Base-by-base conservation (phyloP, 2,329 filamentous ascomycete genomes). In the Beauveria sp. region DNA sequence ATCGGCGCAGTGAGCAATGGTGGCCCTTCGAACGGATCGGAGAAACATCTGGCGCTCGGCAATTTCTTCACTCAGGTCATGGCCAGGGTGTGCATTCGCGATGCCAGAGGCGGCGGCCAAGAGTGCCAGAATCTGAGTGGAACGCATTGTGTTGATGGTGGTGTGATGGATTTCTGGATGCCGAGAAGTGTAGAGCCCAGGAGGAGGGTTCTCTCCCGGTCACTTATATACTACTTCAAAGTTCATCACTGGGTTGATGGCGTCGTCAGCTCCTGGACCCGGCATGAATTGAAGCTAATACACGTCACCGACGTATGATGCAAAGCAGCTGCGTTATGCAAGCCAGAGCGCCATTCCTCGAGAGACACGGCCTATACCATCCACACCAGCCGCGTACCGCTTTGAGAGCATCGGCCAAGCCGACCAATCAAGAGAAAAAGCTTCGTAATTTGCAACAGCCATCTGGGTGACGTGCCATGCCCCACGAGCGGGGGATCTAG, bases 31-130 rank as follows among this genome's bases (percentile, higher is more conserved):
- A 30, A 67, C 64, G 0, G 70, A 71, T 63, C 69, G 68, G 58
- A 71, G 69, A 65, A 78, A 82, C 0, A 75, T 70, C 30, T 77
- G 78, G 42, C 80, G 79, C 70, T 81, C 78, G 12, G 74, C 74
- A 38, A 78, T 75, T 69, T 83, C 81, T 10, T 79, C 71, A 49
- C 71, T 70, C 45, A 79, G 63, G 57, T 81, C 75, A 63, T 82
- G 79, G 63, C 80, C 80, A 1, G 79, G 80, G 63, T 84, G 78
- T 12, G 56, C 56, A 30, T 51, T 9, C 1, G 56, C 34, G 12
- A 58, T 38, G 22, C 56, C 46, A 5, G 46, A n/a, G 16, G 24
- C 56, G 6, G 45, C 34, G 9, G 56, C 46, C 16, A 58, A 8
- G 4, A 58, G 3, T 30, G 56, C 34, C n/a, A 58, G 20, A 7